A percentile compares a stretch with the other conserved stretches of the same genome.
Evolutionary conservation across 306 rosid species (phyloP).

Genomic region (Alnus rubra): DNA sequence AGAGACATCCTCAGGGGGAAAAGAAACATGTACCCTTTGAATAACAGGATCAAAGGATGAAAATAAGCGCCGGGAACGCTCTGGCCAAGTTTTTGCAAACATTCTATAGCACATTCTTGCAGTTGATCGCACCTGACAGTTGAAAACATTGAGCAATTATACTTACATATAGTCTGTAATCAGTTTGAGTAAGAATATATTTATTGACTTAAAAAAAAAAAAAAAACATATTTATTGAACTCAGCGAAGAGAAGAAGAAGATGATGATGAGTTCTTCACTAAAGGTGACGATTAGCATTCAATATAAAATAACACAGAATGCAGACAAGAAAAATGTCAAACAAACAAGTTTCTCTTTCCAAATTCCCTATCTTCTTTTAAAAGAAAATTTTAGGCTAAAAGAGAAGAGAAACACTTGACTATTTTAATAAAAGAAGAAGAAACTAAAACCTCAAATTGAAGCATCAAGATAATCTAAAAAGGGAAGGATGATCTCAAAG

Average conservation of each 20-base stretch:
- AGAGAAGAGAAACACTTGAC: background rate
- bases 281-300: background rate
- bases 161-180: conserved; percentile 1
- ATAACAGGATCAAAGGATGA: conserved; percentile 87
- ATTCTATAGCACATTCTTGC: conserved; percentile 98
- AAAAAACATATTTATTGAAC: background rate
- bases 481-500: background rate
- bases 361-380: background rate
- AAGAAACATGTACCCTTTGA: conserved; percentile 72
- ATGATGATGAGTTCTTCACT: background rate
- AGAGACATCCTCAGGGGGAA: conserved; percentile 31
- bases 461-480: background rate
- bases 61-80: conserved; percentile 82
- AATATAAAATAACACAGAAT: background rate
- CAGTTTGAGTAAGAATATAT: background rate
- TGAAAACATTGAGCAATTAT: conserved; percentile 29
- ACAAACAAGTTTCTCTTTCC: background rate
- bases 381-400: background rate
- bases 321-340: background rate
- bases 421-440: background rate
- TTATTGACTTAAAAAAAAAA: background rate
- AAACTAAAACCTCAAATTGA: background rate
- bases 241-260: background rate
- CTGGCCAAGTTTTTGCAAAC: conserved; percentile 99
- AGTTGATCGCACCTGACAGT: conserved; percentile 85